Evolutionary conservation across 208 protist species (phyloP).

Genomic region (Zelonia costaricensis): DNA sequence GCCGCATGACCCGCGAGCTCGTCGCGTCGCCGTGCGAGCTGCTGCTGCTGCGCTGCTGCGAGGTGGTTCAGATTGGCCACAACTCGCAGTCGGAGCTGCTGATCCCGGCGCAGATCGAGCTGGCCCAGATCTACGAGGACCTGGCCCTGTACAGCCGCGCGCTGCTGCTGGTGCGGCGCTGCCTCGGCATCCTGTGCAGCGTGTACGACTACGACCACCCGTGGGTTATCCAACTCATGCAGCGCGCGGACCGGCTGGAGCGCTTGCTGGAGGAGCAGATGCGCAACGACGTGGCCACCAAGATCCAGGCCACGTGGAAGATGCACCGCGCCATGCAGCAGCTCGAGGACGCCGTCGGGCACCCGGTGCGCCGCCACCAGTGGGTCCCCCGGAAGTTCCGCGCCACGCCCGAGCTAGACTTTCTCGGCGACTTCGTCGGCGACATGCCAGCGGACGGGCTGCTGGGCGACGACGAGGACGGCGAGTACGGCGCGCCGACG

Average conservation of each 20-base stretch:
- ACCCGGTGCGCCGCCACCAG: constrained; percentile 63
- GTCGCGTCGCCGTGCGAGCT: constrained; percentile 83
- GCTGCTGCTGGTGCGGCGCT: constrained; percentile 78
- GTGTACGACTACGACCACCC: constrained; percentile 89
- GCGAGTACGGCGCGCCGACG: neutral
- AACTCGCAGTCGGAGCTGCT: constrained; percentile 85
- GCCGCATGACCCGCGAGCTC: constrained; percentile 79
- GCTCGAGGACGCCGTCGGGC: constrained; percentile 60
- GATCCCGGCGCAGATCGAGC: constrained; percentile 71
- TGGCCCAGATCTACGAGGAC: constrained; percentile 85
- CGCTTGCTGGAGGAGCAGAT: constrained; percentile 41
- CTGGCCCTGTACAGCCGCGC: constrained; percentile 74
- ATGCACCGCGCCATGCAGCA: constrained; percentile 77
- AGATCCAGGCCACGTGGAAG: constrained; percentile 82
- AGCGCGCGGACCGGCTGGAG: constrained; percentile 54
- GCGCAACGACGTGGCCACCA: constrained; percentile 63
- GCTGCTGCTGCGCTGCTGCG: constrained; percentile 81
- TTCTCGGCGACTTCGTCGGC: constrained; percentile 47
- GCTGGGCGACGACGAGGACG: constrained; percentile 5
- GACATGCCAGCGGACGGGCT: constrained; percentile 17
- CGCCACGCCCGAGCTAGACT: constrained; percentile 41
- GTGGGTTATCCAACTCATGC: constrained; percentile 73
- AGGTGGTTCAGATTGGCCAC: constrained; percentile 84
- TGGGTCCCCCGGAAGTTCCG: constrained; percentile 55
- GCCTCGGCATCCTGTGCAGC: constrained; percentile 79